Evolutionary conservation across 257 asterid genomes (phyloP), one percentile per base, ranked within the genome.

Genomic region (Plantago ovata): DNA sequence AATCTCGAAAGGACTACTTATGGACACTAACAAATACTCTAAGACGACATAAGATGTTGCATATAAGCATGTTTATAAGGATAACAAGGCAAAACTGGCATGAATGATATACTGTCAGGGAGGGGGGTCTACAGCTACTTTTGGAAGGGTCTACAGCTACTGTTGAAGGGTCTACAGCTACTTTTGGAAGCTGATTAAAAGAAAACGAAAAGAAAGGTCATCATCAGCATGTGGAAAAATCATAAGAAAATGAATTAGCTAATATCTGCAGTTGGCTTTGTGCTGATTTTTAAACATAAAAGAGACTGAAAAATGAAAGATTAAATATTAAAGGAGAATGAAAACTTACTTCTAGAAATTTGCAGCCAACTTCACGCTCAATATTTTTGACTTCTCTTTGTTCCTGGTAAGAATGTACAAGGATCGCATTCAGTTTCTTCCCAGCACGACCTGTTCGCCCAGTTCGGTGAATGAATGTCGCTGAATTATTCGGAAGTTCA

Each of bases 381-480:
- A 92, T 84, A 43, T 68, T 58, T 78, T 72, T 88, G 22, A 92
- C 68, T 5, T 85, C 95, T 75, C 93, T 79, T 61, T 67, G 66
- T 50, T 92, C 85, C 58, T 59, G 81, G 61, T 83, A 57, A 23
- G 98, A 70, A 77, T 85, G 72, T n/a, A 92, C 80, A 21, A 88
- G 84, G 65, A 92, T 74, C 56, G 98, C 96, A 70, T 53, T 77
- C 24, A 96, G 96, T 65, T 83, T 85, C 83, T 92, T 92, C 68
- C 98, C 98, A 59, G 98, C 98, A 77, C 98, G 98, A 49, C 98
- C 98, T 36, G 98, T 92, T 69, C 98, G 87, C 44, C 98, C 98
- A 69, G 98, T 76, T 8, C 98, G 87, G 72, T 92, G 98, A 61
- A 92, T 96, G 75, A 92, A 92, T 39, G 67, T 68, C 75, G 88